Evolutionary conservation across 2,329 filamentous ascomycete genomes (phyloP), one percentile per base, ranked within the genome.

Genomic region (Metarhizium humberi): DNA sequence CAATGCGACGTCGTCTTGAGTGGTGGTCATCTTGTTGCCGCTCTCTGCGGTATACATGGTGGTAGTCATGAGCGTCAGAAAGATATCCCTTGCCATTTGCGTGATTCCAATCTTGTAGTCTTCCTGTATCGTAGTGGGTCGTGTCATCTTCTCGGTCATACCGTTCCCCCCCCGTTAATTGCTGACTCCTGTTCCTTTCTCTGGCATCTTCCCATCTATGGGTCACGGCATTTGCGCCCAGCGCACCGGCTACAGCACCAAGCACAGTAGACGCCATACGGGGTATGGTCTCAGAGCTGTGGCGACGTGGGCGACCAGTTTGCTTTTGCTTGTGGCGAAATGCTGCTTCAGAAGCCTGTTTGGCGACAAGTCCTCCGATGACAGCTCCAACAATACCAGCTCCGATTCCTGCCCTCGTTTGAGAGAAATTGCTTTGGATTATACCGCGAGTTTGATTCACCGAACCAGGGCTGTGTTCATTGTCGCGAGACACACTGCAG

Each of bases 171-270:
- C 71, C 71, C 5, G 62, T 62, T 13, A 66, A 58, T 56, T 71
- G 66, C 18, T 63, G 65, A n/a, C 61, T 60, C 36, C 64, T 64
- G 49, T 67, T 69, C 36, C 66, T 65, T 14, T 69, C 67, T 13
- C 67, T 66, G 6, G 68, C 67, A 52, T 66, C 64, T 61, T 77
- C 75, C 11, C 78, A 63, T 49, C 69, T 68, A 58, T 72, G 75
- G 59, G 76, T 73, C 40, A 79, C 63, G 14, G 74, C 76, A 53
- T 79, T 82, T 13, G 78, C 79, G 4, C 78, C 78, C 10, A 82
- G 69, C 3, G 78, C 79, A 3, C 78, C 79, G 0, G 79, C 78
- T 3, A 79, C 76, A 1, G 78, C 79, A 2, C 79, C 79, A 3
- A 81, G 70, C 10, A 81, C 67, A 10, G 79, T 80, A 3, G 76